These are phyloP conservation scores for Diplodia sapinea DNA, from an alignment of 2,329 filamentous ascomycete genomes.

Conservation along the genomic window DNA sequence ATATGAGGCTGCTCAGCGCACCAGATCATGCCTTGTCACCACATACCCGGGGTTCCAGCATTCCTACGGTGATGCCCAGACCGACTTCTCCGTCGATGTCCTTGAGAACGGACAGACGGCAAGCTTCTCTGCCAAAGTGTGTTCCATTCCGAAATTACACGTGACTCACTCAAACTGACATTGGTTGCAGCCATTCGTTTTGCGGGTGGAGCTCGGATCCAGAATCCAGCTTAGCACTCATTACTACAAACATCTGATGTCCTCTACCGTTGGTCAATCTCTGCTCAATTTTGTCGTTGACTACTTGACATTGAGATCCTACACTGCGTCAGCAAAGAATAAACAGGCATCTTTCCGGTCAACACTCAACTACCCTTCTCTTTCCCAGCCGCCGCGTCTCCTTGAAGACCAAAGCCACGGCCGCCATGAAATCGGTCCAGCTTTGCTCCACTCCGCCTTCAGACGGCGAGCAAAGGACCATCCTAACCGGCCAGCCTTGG, in stretches of 20 bases:
- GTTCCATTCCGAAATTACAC: background rate
- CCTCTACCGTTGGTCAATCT: constrained; percentile 14
- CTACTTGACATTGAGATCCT: background rate
- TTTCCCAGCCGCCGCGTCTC: constrained; percentile 23
- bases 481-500: constrained; percentile 24
- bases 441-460: constrained; percentile 23
- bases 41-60: constrained; percentile 5
- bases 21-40: constrained; percentile 16
- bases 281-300: constrained; percentile 13
- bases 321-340: background rate
- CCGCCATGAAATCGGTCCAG: background rate
- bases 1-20: constrained; percentile 3
- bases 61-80: constrained; percentile 4
- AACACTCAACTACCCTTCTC: constrained; percentile 25
- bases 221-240: constrained; percentile 16
- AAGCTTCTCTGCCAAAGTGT: constrained; percentile 19
- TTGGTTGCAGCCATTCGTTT: constrained; percentile 21
- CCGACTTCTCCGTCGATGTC: constrained; percentile 28
- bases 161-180: background rate
- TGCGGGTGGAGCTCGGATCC: constrained; percentile 25
- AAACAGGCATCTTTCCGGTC: background rate
- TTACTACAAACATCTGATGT: constrained; percentile 22
- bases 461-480: constrained; percentile 16
- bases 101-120: constrained; percentile 26
- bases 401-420: constrained; percentile 8